Conservation (phyloP, 768 basidiomycete species). For the Amanita subjunquillea region DNA sequence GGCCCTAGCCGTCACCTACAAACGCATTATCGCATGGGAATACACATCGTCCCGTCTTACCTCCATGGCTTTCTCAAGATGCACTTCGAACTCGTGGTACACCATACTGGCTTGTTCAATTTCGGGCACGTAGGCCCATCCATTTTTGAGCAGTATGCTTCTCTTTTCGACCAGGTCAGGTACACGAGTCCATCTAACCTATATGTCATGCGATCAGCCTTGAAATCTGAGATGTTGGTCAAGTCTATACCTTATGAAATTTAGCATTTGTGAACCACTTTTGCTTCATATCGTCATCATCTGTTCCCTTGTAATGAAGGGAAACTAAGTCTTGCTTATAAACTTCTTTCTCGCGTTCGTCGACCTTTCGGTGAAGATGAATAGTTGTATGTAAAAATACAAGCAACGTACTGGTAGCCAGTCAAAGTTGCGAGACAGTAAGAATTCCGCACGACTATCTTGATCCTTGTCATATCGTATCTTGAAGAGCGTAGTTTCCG, state of each 20-base stretch:
- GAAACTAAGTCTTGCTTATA: conserved; percentile 39
- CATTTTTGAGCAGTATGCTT: conserved; percentile 64
- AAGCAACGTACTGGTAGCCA: conserved; percentile 43
- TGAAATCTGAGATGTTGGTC: background rate
- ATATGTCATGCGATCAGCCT: background rate
- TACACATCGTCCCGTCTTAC: conserved; percentile 25
- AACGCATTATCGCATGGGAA: background rate
- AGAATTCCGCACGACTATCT: conserved; percentile 54
- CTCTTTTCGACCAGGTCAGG: conserved; percentile 84
- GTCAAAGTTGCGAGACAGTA: conserved; percentile 52
- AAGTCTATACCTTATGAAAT: conserved; percentile 57
- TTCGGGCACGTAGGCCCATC: conserved; percentile 84
- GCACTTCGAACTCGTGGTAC: conserved; percentile 72
- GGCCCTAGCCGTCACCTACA: conserved; percentile 71
- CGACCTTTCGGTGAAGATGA: conserved; percentile 29
- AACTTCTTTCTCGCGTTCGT: conserved; percentile 39
- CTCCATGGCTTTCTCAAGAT: conserved; percentile 67
- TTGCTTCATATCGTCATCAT: conserved; percentile 16
- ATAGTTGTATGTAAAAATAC: background rate
- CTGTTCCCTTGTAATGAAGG: conserved; percentile 29
- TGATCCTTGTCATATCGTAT: conserved; percentile 66
- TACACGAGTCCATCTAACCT: conserved; percentile 97
- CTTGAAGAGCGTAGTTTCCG: conserved; percentile 77
- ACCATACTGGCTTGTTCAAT: conserved; percentile 77
- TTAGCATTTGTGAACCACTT: conserved; percentile 37